Conservation (phyloP, 768 basidiomycete species). For the Tulasnella sp. region DNA sequence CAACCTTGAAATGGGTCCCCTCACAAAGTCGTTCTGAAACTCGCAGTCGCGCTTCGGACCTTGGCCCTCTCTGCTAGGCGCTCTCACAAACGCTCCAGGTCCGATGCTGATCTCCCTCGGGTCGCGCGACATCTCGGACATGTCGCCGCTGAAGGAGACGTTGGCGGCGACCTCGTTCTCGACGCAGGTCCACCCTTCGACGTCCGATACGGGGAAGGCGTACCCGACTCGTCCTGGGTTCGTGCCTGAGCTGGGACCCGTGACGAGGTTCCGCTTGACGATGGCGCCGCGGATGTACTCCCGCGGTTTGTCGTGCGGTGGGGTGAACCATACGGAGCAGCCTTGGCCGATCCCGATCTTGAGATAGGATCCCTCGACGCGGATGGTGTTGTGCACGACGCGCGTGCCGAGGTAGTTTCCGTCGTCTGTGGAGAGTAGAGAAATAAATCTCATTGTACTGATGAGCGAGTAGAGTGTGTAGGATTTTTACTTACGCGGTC, state of each 20-base stretch:
- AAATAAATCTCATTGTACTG: neutral
- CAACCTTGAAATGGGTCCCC: conserved; percentile 7
- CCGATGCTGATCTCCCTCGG: conserved; percentile 12
- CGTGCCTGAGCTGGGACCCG: conserved; percentile 3
- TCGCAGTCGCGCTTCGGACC: neutral
- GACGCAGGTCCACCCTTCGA: conserved; percentile 18
- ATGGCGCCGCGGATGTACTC: conserved; percentile 18
- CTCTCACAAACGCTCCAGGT: conserved; percentile 20
- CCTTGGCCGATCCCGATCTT: conserved; percentile 21
- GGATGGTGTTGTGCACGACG: conserved; percentile 20
- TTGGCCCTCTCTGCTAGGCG: neutral
- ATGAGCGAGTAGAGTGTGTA: neutral
- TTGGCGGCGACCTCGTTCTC: conserved; percentile 18
- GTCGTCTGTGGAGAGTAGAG: neutral
- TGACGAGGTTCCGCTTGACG: conserved; percentile 19
- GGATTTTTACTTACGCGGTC: conserved; percentile 13
- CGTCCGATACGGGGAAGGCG: conserved; percentile 20
- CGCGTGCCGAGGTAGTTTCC: conserved; percentile 15
- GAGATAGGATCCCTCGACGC: conserved; percentile 17
- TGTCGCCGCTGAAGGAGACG: neutral
- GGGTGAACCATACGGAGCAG: conserved; percentile 17
- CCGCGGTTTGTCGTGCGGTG: neutral
- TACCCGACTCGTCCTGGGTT: conserved; percentile 17
- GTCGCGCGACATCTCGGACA: neutral
- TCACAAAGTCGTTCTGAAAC: conserved; percentile 13